These are phyloP conservation scores for Aphanomyces euteiches DNA, from an alignment of 352 stramenopile genomes.

Conservation along the genomic window DNA sequence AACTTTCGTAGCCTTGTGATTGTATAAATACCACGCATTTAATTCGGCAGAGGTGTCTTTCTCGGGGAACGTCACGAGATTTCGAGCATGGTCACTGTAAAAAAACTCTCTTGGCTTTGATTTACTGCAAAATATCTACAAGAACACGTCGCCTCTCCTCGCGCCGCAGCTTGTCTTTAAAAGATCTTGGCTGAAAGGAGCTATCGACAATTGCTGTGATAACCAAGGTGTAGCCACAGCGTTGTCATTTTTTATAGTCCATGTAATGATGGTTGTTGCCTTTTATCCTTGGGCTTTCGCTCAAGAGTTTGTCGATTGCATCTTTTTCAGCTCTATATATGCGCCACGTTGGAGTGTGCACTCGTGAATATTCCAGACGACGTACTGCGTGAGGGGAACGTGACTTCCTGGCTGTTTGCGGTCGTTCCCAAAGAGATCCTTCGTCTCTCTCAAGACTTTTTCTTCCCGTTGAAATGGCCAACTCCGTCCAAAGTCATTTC, in stretches of 20 bases:
- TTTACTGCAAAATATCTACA: too few relatives aligned
- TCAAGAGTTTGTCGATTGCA: constrained; percentile 18
- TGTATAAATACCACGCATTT: too few relatives aligned
- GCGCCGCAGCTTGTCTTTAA: too few relatives aligned
- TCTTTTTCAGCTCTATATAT: constrained; percentile 1
- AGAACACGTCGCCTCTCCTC: too few relatives aligned
- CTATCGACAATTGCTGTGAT: too few relatives aligned
- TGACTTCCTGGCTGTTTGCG: neutral
- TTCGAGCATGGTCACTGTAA: too few relatives aligned
- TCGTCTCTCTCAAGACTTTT: constrained; percentile 12
- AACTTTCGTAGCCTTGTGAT: too few relatives aligned
- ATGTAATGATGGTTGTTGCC: constrained; percentile 25
- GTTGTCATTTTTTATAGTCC: constrained; percentile 1
- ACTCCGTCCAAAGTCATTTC: constrained; percentile 13
- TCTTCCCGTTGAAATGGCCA: constrained; percentile 29
- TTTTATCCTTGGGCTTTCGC: constrained; percentile 5
- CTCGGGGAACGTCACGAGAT: too few relatives aligned
- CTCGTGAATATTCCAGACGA: neutral
- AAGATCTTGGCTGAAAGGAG: too few relatives aligned
- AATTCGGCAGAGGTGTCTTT: too few relatives aligned
- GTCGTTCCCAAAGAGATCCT: constrained; percentile 27
- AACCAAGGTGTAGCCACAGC: too few relatives aligned
- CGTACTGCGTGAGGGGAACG: constrained; percentile 2
- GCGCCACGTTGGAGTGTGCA: neutral
- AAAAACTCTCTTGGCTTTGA: too few relatives aligned